Evolutionary conservation across 1,284 basidiomycete genomes (phyloP), one percentile per base, ranked within the genome.

Genomic region (Sanghuangporus sanghuang): DNA sequence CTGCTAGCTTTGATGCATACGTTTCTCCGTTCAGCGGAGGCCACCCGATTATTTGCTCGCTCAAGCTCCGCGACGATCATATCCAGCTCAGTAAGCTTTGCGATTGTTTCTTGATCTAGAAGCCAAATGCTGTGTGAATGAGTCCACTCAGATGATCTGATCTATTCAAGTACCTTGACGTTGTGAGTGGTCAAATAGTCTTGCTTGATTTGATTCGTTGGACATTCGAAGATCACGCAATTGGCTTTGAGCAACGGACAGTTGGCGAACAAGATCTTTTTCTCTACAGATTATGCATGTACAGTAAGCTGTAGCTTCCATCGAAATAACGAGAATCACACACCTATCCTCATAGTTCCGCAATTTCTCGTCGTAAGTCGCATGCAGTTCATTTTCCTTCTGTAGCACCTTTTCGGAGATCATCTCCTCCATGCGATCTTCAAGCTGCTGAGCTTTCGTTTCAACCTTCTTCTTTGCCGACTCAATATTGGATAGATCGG

Each of bases 381-480:
- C 96, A 68, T 96, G 93, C 11, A 98, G 80, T 76, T 98, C 96
- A 64, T 93, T 95, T 79, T 97, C 94, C 75, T 97, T 96, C 73
- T 93, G 91, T 0, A 81, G 79, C 16, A 96, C 89, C 69, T 89
- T 87, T 69, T 96, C 93, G 65, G 86, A 82, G 62, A 98, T 91
- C 75, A 93, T 79, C 48, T 90, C 87, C 38, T 98, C 95, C 92
- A 98, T 96, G 89, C 94, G 68, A 67, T 84, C 83, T 75, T 95
- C 96, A 67, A 96, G 77, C 71, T 87, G 87, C 69, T 94, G 89
- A 40, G 86, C 83, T 70, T 84, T 87, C 21, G 74, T 72, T 64
- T 94, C 90, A 14, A 87, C 81, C 75, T 89, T 91, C 81, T 87
- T 90, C 76, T 87, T 88, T 62, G 89, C 85, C 38, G 84, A 81